A percentile compares a stretch with the other conserved stretches of the same genome.
Conservation (phyloP, 2,329 filamentous ascomycete species). For the Cladorrhinum sp. region DNA sequence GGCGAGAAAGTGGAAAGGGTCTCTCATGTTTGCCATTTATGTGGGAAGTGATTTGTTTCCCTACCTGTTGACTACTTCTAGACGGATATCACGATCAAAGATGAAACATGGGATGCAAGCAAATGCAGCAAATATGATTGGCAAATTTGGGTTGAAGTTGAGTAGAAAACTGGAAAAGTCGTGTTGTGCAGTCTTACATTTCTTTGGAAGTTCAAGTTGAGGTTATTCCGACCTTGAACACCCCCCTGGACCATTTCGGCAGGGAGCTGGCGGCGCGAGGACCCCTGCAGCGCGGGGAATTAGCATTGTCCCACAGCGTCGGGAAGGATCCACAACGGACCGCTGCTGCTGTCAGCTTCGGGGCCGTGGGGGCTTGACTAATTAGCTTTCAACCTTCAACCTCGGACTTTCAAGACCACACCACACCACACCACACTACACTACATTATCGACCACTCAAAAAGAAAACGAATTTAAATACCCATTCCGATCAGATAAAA, state of each 20-base stretch:
- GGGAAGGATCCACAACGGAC: constrained; percentile 6
- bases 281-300: constrained; percentile 8
- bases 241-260: no score
- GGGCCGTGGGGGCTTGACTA: background rate
- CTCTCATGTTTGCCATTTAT: background rate
- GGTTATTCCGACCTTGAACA: no score
- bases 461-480: background rate
- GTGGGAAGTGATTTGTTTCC: background rate
- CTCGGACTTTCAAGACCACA: background rate
- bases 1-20: background rate
- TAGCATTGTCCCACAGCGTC: constrained; percentile 12
- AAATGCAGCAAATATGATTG: no score
- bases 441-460: no score
- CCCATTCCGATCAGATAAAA: no score
- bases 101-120: background rate
- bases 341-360: background rate
- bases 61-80: background rate
- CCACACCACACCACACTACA: background rate
- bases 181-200: no score
- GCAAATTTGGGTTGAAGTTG: no score
- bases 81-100: background rate
- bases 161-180: no score
- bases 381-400: background rate
- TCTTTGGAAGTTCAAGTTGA: no score
- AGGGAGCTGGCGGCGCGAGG: no score